Evolutionary conservation across 441 rosid species (phyloP), one percentile per base, ranked within the genome.

Genomic region (Populus trichocarpa): DNA sequence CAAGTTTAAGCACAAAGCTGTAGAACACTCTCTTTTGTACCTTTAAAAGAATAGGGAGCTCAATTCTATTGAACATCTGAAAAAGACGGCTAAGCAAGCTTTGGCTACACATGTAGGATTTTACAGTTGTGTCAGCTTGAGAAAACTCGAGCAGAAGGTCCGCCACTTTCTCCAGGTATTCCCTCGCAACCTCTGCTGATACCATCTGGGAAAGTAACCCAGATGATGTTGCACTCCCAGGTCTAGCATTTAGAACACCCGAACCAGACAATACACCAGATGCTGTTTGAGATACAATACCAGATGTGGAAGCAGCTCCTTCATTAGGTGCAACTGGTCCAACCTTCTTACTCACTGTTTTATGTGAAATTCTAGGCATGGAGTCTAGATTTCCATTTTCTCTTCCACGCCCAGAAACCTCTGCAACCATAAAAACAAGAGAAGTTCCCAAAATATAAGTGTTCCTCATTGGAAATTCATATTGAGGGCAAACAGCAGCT

Each of bases 221-320:
- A 50, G 98, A 96, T 77, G 99, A 94, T 74, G 99, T 88, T 59
- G 94, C 88, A 84, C 98, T 94, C 82, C 96, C 98, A 7, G 91
- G 90, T 85, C 95, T 92, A 80, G 99, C 97, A 88, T 93, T 94
- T 85, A 93, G 76, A 83, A 94, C 94, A 72, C 95, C 99, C 3
- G 98, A 97, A 81, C 98, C 98, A 81, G 99, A 92, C 59, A 96
- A 90, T 67, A 92, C 93, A 64, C 98, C 97, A 6, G 98, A 96
- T 78, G 97, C 92, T 73, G 98, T 90, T 87, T 89, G 98, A 81
- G 98, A 96, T 82, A 86, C 95, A 82, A 90, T 84, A 75, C 95
- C 98, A 76, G 97, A 89, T 61, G 91, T 85, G 65, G 98, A 92
- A 75, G 90, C 88, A 63, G 87, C 86, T 77, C 89, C 93, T 70